Evolutionary conservation across 2,329 filamentous ascomycete species (phyloP).

Genomic region (Chaetomium strumarium): DNA sequence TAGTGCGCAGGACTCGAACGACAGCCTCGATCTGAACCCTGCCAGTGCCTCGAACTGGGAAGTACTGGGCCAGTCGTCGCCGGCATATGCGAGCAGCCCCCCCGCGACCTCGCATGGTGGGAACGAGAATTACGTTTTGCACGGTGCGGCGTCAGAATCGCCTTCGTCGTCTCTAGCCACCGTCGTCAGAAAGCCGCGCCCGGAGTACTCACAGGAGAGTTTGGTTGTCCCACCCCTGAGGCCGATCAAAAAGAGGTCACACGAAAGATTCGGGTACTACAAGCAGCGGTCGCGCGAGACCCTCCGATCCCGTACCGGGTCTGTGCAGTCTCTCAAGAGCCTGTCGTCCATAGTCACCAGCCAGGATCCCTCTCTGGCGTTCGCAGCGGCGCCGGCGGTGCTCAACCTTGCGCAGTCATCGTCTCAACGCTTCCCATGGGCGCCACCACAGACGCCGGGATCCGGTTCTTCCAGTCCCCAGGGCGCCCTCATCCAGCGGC

Average conservation of each 20-base stretch:
- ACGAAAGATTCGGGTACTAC: constrained; percentile 44
- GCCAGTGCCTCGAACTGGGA: constrained; percentile 47
- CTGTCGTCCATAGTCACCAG: constrained; percentile 47
- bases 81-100: constrained; percentile 35
- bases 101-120: constrained; percentile 31
- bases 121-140: constrained; percentile 49
- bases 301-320: constrained; percentile 40
- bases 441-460: constrained; percentile 14
- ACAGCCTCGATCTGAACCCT: constrained; percentile 37
- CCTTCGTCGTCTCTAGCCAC: constrained; percentile 35
- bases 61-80: constrained; percentile 47
- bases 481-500: constrained; percentile 20
- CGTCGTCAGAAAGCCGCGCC: constrained; percentile 30
- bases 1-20: constrained; percentile 34
- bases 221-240: constrained; percentile 51
- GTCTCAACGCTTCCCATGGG: constrained; percentile 27
- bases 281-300: constrained; percentile 49
- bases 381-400: constrained; percentile 35
- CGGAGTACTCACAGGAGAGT: constrained; percentile 56
- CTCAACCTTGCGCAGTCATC: constrained; percentile 33
- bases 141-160: constrained; percentile 39
- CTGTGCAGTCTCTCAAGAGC: constrained; percentile 45
- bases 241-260: constrained; percentile 41
- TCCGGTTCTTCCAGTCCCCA: constrained; percentile 26
- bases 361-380: constrained; percentile 39